Percentiles rank a stretch among this genome's conserved stretches.
Conservation (phyloP, 140 eudicot genomes). For the Oenanthe javanica region DNA sequence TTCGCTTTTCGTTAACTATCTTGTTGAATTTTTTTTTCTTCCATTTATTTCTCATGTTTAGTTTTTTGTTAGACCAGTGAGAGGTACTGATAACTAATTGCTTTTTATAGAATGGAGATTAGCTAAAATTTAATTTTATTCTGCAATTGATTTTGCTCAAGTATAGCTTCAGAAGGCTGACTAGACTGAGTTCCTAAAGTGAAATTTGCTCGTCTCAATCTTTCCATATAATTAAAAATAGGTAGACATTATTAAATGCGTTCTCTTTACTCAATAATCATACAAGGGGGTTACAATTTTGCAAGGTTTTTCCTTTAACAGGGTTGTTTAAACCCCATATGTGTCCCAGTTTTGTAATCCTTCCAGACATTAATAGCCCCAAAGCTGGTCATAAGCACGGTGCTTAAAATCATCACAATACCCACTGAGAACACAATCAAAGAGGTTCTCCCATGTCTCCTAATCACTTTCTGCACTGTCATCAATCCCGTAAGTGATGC, state of each 20-base stretch:
- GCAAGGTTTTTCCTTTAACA: slow-evolving; percentile 12
- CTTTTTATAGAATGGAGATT: background rate
- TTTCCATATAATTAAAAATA: background rate
- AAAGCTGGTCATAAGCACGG: slow-evolving; percentile 41
- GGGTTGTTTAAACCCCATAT: slow-evolving; percentile 47
- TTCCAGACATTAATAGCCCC: slow-evolving; percentile 49
- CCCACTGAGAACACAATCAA: slow-evolving; percentile 53
- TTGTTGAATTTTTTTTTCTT: background rate
- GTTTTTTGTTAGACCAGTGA: background rate
- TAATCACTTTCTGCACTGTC: slow-evolving; percentile 32
- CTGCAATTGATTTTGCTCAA: no score
- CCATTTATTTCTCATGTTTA: background rate
- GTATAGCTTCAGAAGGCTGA: background rate
- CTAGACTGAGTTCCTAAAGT: background rate
- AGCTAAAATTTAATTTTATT: background rate
- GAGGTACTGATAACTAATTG: slow-evolving; percentile 1
- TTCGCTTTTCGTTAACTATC: background rate
- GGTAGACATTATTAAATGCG: background rate
- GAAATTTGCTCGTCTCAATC: background rate
- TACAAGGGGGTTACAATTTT: background rate
- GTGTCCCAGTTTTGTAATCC: slow-evolving; percentile 34
- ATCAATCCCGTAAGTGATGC: slow-evolving; percentile 36
- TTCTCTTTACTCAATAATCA: background rate
- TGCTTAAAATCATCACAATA: slow-evolving; percentile 42
- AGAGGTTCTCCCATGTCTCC: slow-evolving; percentile 50